A percentile compares a stretch with the other conserved stretches of the same genome.
These are phyloP conservation scores for Sugiyamaella pinicola DNA, from an alignment of 1,139 yeast genomes.

Conservation along the genomic window DNA sequence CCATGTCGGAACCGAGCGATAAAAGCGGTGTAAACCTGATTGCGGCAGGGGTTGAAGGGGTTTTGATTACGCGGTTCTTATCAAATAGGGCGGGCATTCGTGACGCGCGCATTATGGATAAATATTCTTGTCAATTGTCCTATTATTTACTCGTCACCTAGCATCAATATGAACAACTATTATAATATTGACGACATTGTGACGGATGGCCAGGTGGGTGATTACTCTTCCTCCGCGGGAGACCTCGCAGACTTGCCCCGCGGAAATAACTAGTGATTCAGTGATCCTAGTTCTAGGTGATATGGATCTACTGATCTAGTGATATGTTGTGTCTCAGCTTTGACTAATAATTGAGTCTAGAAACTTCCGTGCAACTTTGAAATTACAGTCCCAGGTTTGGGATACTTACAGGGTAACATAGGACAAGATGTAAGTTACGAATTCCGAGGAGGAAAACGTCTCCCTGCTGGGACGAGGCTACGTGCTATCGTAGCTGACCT, in stretches of 20 bases:
- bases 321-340: not conserved
- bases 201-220: conserved; percentile 59
- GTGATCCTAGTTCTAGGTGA: not conserved
- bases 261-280: too few relatives aligned
- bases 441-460: not conserved
- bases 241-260: not conserved
- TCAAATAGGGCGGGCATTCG: not conserved
- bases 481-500: too few relatives aligned
- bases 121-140: not conserved
- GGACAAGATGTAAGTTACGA: conserved; percentile 49
- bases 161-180: conserved; percentile 48
- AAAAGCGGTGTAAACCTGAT: not conserved
- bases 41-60: conserved; percentile 11
- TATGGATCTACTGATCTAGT: not conserved
- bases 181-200: conserved; percentile 88
- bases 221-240: not conserved
- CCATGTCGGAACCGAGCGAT: not conserved
- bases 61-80: conserved; percentile 6
- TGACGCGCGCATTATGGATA: not conserved
- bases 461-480: too few relatives aligned
- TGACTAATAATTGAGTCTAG: conserved; percentile 41
- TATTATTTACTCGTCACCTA: too few relatives aligned
- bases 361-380: conserved; percentile 80
- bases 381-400: conserved; percentile 78
- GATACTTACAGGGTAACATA: conserved; percentile 83